Base-by-base conservation (phyloP, 441 rosid species). In the Adansonia grandidieri region DNA sequence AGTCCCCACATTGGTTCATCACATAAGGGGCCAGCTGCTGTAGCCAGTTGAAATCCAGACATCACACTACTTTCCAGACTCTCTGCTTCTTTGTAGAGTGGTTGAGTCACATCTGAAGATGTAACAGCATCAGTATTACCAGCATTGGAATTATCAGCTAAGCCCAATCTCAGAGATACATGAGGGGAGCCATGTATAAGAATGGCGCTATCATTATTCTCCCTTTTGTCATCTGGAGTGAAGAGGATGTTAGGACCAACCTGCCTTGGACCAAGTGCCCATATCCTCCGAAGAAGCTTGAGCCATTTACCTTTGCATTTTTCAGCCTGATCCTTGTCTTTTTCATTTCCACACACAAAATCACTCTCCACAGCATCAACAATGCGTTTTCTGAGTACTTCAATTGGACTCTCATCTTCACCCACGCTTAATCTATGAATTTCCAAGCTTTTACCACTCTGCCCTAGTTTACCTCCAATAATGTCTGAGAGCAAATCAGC, bases 1-100 rank as follows among this genome's bases (percentile, higher is more conserved):
- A 96, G 79, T 61, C 99, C 99, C 98, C 99, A 92, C 93, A 96
- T 88, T 19, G 97, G 96, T 78, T 96, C 99, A 63, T 94, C 99
- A 17, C 99, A 94, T 28, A 96, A 80, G 57, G 97, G 99, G 13
- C 97, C 99, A 74, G 97, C 87, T 47, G 90, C 94, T 32, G 97
- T 86, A 22, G 99, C 97, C 61, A 96, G 82, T 79, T 94, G 97
- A 84, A 96, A 96, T 47, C 97, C 98, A 0, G 98, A 92, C 66
- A 92, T 81, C 10, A 96, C 80, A 81, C 93, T 90, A 88, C 91
- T 96, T 71, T 88, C 90, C 54, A 96, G 97, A 84, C 84, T 82
- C 76, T 85, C 82, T n/a, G 90, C 89, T 85, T 93, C 96, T 56
- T 71, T 65, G 15, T 64, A 68, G 71, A 92, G 78, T 54, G 88